Base-by-base conservation (phyloP, 768 basidiomycete species). In the Rubroboletus pulcherrimus region DNA sequence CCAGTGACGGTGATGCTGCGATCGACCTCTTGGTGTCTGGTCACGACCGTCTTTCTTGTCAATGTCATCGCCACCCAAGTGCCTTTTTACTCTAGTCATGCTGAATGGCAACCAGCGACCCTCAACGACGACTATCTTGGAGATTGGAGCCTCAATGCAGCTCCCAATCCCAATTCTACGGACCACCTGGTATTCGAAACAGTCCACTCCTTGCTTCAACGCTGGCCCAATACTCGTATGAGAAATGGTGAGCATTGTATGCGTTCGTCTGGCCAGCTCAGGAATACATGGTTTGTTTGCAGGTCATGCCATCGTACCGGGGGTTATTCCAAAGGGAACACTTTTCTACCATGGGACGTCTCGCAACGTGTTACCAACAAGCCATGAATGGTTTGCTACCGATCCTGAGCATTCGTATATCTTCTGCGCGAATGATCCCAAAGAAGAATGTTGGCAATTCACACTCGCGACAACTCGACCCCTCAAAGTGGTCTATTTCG, bases 161-260 rank as follows among this genome's bases (percentile, higher is more conserved):
- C 2, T 10, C 50, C 54, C 10, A 49, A 49, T 8, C 42, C 53
- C 9, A 55, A 60, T 35, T 57, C 70, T 21, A 74, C 73, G 0
- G 63, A 64, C 17, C 63, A 74, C 21, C 64, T 74, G 8, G 55
- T 60, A 21, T 55, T 60, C 41, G 58, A 60, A 39, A 60, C 59
- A 5, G 58, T 55, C 9, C 42, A 55, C 10, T 60, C 74, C 2
- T 39, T 75, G 14, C 58, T 76, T 6, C 74, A 74, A 45, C 75
- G 66, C 49, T 78, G 76, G 76, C 71, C 74, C 4, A 75, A 77
- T 49, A 76, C 76, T 1, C 70, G 73, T 7, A 75, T 77, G 64
- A 66, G 75, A n/a, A 76, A 77, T 58, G 74, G 76, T 59, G 31
- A 21, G 49, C 26, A 12, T 21, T 6, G 0, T 26, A 5, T 3